A percentile compares a stretch with the other conserved stretches of the same genome.
Evolutionary conservation across 2,329 filamentous ascomycete genomes (phyloP).

Genomic region (Penicillium sp.): DNA sequence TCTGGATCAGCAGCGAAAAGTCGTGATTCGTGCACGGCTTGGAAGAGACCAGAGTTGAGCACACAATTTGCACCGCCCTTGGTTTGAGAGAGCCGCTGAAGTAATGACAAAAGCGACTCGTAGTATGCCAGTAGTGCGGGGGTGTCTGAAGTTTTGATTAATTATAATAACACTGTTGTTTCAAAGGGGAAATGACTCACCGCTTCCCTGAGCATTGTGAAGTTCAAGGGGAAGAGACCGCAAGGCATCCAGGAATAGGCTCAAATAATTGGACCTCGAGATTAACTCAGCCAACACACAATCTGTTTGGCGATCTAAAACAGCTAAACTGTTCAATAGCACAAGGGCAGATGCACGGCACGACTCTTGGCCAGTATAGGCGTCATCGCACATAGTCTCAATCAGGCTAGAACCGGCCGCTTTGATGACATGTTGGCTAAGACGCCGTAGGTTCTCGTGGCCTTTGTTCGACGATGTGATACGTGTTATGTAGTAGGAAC

Average conservation of each 20-base stretch:
- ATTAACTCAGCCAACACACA: conserved; percentile 76
- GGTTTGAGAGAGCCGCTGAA: conserved; percentile 80
- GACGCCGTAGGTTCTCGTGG: conserved; percentile 46
- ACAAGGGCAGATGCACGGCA: conserved; percentile 85
- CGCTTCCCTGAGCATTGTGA: conserved; percentile 54
- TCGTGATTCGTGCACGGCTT: conserved; percentile 73
- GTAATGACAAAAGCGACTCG: conserved; percentile 74
- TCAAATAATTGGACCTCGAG: conserved; percentile 83
- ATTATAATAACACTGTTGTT: neutral
- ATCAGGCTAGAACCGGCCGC: conserved; percentile 77
- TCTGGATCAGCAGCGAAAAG: conserved; percentile 90
- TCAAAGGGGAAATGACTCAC: conserved; percentile 45
- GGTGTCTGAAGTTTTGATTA: conserved; percentile 45
- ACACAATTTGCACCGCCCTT: conserved; percentile 79
- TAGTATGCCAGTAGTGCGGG: conserved; percentile 58
- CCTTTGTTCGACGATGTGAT: conserved; percentile 54
- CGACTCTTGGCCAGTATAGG: conserved; percentile 74
- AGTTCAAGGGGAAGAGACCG: conserved; percentile 73
- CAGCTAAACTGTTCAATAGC: conserved; percentile 74
- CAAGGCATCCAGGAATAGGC: conserved; percentile 84
- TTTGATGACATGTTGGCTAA: conserved; percentile 68
- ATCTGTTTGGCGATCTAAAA: conserved; percentile 67
- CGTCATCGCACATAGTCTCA: conserved; percentile 88
- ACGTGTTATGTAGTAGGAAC: conserved; percentile 76
- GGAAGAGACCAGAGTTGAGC: conserved; percentile 85